phyloP scores from a whole-genome alignment of 768 basidiomycete genomes.

The Rhodosporidiobolus sp. region DNA sequence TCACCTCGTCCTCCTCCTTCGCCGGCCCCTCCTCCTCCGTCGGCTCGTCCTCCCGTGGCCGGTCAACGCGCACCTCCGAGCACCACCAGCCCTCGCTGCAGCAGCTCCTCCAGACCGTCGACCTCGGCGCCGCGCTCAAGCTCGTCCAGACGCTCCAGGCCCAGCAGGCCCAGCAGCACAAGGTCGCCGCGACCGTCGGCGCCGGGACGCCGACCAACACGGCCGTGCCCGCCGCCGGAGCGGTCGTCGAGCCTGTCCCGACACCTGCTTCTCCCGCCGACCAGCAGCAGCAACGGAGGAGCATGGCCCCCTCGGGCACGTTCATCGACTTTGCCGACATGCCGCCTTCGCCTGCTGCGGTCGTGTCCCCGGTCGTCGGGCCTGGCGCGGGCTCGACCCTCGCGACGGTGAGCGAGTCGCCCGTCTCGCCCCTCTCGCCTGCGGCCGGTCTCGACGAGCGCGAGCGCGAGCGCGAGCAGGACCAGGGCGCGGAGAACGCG shows the following conservation, averaged over 20 bases:
- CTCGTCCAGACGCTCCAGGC: constrained; percentile 21
- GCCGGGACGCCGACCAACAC: background rate
- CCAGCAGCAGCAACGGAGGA: no score
- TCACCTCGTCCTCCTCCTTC: background rate
- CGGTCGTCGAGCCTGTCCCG: background rate
- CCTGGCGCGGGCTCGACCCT: no score
- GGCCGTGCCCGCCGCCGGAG: background rate
- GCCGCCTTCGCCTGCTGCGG: background rate
- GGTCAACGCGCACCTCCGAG: background rate
- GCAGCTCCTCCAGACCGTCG: constrained; percentile 21
- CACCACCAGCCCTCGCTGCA: constrained; percentile 10
- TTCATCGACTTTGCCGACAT: background rate
- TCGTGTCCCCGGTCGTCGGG: no score
- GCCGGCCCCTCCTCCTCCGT: background rate
- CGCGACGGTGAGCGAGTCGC: background rate
- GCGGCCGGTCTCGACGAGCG: background rate
- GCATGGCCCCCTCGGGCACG: background rate
- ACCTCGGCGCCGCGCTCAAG: constrained; percentile 25
- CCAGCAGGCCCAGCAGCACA: background rate
- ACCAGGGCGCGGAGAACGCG: no score
- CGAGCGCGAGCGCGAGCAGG: background rate
- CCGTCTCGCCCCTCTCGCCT: background rate
- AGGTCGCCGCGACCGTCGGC: background rate
- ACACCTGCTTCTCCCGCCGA: background rate
- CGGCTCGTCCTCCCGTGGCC: background rate